These are phyloP conservation scores for Podospora pseudocomata DNA, from an alignment of 495 filamentous ascomycete species.

Conservation along the genomic window DNA sequence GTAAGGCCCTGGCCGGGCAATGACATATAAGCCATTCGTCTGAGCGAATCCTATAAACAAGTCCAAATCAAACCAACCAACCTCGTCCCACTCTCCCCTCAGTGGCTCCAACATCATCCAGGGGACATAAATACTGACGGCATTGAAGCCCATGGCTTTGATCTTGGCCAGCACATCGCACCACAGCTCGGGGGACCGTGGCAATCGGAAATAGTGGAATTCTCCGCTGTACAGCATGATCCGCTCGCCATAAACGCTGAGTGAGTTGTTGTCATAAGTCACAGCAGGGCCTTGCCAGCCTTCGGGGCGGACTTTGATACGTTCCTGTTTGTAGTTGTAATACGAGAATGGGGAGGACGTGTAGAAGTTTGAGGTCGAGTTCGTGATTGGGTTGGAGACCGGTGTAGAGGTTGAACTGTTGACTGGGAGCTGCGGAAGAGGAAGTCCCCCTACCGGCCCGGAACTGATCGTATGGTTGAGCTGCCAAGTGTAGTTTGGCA, in stretches of 20 bases:
- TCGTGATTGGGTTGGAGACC: no score
- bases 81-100: conserved; percentile 61
- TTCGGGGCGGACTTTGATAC: background rate
- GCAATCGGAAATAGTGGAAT: conserved; percentile 70
- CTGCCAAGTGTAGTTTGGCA: conserved; percentile 3
- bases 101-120: conserved; percentile 81
- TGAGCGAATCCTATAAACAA: conserved; percentile 70
- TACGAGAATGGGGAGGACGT: background rate
- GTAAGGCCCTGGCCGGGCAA: conserved; percentile 62
- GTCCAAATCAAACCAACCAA: conserved; percentile 65
- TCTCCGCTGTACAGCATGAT: conserved; percentile 71
- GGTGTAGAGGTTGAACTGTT: no score
- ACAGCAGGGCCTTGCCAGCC: conserved; percentile 31
- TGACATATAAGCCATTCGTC: conserved; percentile 67
- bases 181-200: conserved; percentile 62
- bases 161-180: conserved; percentile 77
- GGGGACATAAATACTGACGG: conserved; percentile 70
- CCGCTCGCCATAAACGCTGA: conserved; percentile 68
- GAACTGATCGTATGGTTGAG: background rate
- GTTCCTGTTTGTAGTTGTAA: background rate
- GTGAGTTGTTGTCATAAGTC: conserved; percentile 72
- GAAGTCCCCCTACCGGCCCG: background rate
- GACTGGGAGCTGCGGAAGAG: background rate
- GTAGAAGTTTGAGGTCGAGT: no score
- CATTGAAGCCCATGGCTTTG: conserved; percentile 71